phyloP scores from a whole-genome alignment of 768 basidiomycete genomes.

The Lentinula sp. region DNA sequence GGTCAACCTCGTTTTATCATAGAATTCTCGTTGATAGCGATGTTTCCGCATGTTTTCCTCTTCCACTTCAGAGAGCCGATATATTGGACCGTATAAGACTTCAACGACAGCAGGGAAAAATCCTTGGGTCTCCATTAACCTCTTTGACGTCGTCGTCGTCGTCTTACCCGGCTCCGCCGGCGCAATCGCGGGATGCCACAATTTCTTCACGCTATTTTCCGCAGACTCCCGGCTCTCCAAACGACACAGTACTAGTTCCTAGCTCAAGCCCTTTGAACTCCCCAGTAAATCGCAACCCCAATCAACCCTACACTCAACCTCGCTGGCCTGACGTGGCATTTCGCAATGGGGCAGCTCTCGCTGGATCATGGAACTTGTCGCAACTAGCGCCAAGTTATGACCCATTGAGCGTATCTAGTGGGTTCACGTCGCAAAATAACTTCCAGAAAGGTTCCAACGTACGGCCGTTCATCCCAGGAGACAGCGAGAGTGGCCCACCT shows the following conservation, averaged over 20 bases:
- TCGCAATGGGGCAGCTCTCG: constrained; percentile 30
- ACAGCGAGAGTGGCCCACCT: constrained; percentile 54
- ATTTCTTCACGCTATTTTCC: constrained; percentile 56
- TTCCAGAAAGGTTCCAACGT: background rate
- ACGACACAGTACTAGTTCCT: constrained; percentile 64
- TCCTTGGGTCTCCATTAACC: constrained; percentile 15
- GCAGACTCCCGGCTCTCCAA: constrained; percentile 36
- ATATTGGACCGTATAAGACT: constrained; percentile 44
- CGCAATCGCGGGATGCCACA: constrained; percentile 77
- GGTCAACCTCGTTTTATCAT: background rate
- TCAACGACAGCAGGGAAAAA: constrained; percentile 25
- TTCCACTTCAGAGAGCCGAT: constrained; percentile 24
- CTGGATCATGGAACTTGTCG: constrained; percentile 30
- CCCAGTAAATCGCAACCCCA: constrained; percentile 30
- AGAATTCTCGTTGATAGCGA: background rate
- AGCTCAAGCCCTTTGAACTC: constrained; percentile 61
- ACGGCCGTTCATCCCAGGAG: constrained; percentile 12
- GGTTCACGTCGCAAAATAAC: constrained; percentile 30
- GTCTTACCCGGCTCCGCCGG: constrained; percentile 35
- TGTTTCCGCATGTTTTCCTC: background rate
- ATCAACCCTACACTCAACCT: constrained; percentile 33
- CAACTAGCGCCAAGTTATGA: constrained; percentile 28
- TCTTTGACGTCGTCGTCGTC: constrained; percentile 19
- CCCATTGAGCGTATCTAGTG: constrained; percentile 54
- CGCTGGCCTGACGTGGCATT: constrained; percentile 36